phyloP scores from a whole-genome alignment of 176 grass and related monocot genomes.

The Rhynchospora pubera region DNA sequence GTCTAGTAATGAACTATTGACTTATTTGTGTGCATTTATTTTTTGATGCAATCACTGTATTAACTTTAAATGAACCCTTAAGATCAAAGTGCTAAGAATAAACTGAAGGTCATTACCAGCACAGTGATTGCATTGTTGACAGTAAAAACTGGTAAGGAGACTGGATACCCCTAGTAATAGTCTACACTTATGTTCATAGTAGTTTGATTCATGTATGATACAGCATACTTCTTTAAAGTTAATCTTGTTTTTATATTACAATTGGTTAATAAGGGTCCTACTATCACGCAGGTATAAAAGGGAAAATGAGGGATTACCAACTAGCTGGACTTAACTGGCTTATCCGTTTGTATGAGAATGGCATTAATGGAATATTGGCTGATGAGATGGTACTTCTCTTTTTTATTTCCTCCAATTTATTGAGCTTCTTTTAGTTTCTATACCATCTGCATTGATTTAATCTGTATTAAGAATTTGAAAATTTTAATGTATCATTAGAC shows the following conservation, averaged over 20 bases:
- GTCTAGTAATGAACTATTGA: neutral
- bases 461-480: too few species aligned
- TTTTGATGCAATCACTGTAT: neutral
- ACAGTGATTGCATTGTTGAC: neutral
- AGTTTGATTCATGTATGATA: neutral
- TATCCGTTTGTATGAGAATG: conserved; percentile 92
- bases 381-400: conserved; percentile 83
- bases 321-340: conserved; percentile 98
- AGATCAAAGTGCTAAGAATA: neutral
- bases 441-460: too few species aligned
- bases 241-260: neutral
- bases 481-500: too few species aligned
- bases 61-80: neutral
- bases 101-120: neutral
- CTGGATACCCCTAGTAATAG: neutral
- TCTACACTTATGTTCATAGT: neutral
- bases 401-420: neutral
- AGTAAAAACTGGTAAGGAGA: neutral
- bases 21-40: neutral
- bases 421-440: neutral
- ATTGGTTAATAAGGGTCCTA: neutral
- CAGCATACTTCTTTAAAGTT: neutral
- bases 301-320: conserved; percentile 97
- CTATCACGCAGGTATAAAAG: conserved; percentile 69
- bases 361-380: conserved; percentile 96